These are phyloP conservation scores for Salix koriyanagi DNA, from an alignment of 345 rosid species.

Conservation along the genomic window DNA sequence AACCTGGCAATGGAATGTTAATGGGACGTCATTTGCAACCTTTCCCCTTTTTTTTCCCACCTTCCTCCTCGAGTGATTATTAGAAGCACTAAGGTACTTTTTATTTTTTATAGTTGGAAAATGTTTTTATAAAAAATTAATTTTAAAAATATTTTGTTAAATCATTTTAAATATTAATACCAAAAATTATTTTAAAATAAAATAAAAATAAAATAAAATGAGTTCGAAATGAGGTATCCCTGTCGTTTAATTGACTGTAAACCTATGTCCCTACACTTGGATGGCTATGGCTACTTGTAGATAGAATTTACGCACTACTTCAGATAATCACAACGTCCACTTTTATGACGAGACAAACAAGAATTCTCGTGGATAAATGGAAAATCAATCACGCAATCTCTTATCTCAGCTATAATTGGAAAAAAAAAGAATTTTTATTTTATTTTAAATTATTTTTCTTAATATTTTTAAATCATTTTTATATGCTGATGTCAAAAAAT, in stretches of 20 bases:
- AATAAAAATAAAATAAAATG: too few relatives aligned
- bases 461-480: too few relatives aligned
- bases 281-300: neutral
- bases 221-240: neutral
- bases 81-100: neutral
- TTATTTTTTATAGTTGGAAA: too few relatives aligned
- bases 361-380: neutral
- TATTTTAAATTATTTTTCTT: too few relatives aligned
- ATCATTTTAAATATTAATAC: too few relatives aligned
- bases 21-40: neutral
- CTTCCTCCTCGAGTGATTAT: neutral
- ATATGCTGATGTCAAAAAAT: too few relatives aligned
- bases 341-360: neutral
- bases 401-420: conserved; percentile 9
- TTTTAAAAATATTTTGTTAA: too few relatives aligned
- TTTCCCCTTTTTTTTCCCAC: neutral
- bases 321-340: neutral
- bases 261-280: neutral
- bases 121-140: too few relatives aligned
- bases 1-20: neutral
- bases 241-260: neutral
- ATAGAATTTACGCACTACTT: neutral
- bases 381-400: conserved; percentile 10
- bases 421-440: too few relatives aligned
- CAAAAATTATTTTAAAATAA: too few relatives aligned